A percentile compares a stretch with the other conserved stretches of the same genome.
Evolutionary conservation across 2,329 filamentous ascomycete species (phyloP).

Genomic region (Fusarium miscanthi): DNA sequence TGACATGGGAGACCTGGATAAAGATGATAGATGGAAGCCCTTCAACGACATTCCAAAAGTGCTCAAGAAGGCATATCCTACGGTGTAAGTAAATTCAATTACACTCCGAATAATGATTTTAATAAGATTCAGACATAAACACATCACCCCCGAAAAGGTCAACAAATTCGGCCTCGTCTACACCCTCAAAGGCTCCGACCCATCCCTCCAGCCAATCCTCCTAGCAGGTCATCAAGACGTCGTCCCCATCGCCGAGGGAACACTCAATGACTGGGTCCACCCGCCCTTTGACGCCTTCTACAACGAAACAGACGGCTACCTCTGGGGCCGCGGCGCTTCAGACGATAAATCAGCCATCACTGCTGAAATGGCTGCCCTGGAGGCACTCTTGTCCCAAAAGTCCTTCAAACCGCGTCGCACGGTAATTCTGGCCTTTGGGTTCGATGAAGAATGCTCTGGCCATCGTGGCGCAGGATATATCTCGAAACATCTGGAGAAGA

Average conservation of each 20-base stretch:
- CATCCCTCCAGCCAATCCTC: conserved; percentile 55
- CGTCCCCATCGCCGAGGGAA: conserved; percentile 55
- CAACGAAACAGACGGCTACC: conserved; percentile 47
- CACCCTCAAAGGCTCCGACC: conserved; percentile 65
- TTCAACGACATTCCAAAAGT: conserved; percentile 61
- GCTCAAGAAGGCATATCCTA: conserved; percentile 60
- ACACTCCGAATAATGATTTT: neutral
- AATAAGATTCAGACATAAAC: conserved; percentile 49
- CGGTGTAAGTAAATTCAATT: conserved; percentile 48
- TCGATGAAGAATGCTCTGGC: conserved; percentile 71
- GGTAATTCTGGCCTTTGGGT: conserved; percentile 69
- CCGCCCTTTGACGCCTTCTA: conserved; percentile 54
- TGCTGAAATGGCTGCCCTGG: conserved; percentile 51
- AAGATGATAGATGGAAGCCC: conserved; percentile 63
- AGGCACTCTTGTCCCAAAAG: conserved; percentile 61
- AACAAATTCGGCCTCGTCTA: conserved; percentile 71
- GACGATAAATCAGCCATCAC: conserved; percentile 56
- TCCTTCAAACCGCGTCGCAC: conserved; percentile 64
- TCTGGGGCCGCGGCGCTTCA: conserved; percentile 54
- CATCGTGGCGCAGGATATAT: conserved; percentile 65
- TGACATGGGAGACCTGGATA: conserved; percentile 61
- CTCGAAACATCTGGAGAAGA: conserved; percentile 58
- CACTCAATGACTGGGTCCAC: conserved; percentile 49
- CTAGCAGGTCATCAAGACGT: conserved; percentile 56
- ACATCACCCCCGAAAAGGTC: conserved; percentile 60